phyloP scores from a whole-genome alignment of 2,329 filamentous ascomycete species.

The Aureobasidium sp. region DNA sequence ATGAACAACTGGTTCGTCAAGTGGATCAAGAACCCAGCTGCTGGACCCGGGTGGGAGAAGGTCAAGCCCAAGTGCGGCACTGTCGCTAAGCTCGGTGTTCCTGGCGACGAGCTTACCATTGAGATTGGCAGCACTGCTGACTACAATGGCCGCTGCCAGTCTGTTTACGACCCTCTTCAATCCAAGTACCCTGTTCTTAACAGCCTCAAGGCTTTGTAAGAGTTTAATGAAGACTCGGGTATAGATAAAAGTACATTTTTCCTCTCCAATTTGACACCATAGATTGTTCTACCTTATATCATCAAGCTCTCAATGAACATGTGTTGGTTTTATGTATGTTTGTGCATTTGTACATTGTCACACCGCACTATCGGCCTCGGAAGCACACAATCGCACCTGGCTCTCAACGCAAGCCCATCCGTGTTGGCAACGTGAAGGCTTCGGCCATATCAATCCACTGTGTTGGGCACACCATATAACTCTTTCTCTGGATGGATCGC shows the following conservation, averaged over 20 bases:
- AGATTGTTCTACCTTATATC: not conserved
- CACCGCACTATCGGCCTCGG: too few relatives aligned
- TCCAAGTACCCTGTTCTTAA: constrained; percentile 16
- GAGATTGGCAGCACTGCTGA: constrained; percentile 3
- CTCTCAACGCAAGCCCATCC: too few relatives aligned
- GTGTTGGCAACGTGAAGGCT: not conserved
- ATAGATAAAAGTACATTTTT: constrained; percentile 14
- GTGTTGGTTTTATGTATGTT: too few relatives aligned
- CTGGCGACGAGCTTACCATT: constrained; percentile 6
- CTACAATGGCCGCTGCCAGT: constrained; percentile 11
- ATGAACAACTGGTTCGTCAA: constrained; percentile 13
- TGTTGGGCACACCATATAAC: too few relatives aligned
- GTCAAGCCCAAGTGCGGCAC: constrained; percentile 4
- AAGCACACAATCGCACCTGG: too few relatives aligned
- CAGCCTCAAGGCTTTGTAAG: constrained; percentile 18
- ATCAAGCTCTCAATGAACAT: too few relatives aligned
- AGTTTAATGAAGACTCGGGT: not conserved
- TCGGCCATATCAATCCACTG: not conserved
- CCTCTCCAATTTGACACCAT: not conserved
- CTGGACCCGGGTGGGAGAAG: constrained; percentile 7
- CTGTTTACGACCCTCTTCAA: constrained; percentile 9
- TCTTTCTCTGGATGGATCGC: too few relatives aligned
- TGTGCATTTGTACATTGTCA: too few relatives aligned
- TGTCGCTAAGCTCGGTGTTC: constrained; percentile 10
- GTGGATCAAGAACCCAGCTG: constrained; percentile 14